Percentiles rank a stretch among this genome's conserved stretches.
Conservation (phyloP, 495 filamentous ascomycete genomes). For the Penicillium cosmopolitanum region DNA sequence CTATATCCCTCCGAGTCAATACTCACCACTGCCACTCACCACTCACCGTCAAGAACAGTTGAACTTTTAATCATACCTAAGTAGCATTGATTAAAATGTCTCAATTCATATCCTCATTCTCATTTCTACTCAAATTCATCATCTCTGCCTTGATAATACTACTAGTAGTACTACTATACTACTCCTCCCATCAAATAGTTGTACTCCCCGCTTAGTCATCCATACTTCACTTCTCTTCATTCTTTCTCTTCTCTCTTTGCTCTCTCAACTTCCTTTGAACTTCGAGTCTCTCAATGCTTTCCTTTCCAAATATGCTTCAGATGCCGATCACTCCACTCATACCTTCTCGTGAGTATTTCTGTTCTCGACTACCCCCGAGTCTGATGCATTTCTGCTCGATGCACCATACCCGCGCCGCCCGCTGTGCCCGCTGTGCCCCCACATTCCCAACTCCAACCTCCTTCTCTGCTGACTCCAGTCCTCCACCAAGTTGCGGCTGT, state of each 20-base stretch:
- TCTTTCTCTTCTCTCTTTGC: constrained; percentile 3
- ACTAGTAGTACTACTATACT: neutral
- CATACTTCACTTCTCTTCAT: constrained; percentile 11
- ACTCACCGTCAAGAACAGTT: too few species aligned
- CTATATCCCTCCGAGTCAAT: too few species aligned
- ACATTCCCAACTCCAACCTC: constrained; percentile 36
- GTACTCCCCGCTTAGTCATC: constrained; percentile 16
- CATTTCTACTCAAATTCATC: too few species aligned
- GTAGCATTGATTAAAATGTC: too few species aligned
- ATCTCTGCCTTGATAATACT: neutral
- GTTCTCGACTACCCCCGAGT: constrained; percentile 4
- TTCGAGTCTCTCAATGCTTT: neutral
- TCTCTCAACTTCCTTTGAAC: neutral
- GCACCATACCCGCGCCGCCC: neutral
- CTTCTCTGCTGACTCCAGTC: constrained; percentile 35
- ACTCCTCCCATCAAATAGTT: too few species aligned
- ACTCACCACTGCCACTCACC: too few species aligned
- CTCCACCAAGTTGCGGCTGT: constrained; percentile 37
- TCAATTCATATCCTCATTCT: neutral
- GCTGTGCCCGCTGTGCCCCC: constrained; percentile 30
- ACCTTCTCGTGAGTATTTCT: constrained; percentile 41
- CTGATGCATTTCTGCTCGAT: neutral
- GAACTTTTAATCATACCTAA: too few species aligned
- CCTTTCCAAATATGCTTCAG: constrained; percentile 42
- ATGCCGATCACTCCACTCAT: constrained; percentile 29